These are phyloP conservation scores for Colletotrichum cereale DNA, from an alignment of 2,329 filamentous ascomycete genomes.

Conservation along the genomic window DNA sequence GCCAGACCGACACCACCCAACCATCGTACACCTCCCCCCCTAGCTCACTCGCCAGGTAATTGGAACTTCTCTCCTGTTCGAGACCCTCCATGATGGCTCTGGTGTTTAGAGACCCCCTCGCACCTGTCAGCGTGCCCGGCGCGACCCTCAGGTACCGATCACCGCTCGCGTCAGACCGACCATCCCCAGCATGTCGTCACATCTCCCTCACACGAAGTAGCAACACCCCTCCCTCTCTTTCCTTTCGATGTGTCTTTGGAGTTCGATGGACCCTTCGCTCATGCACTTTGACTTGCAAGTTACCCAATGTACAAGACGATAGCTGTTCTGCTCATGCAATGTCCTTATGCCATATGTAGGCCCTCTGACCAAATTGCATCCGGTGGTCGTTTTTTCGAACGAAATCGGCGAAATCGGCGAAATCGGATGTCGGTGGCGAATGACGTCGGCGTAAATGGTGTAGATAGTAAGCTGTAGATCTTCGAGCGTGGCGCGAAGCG, in stretches of 20 bases:
- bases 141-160: background rate
- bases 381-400: background rate
- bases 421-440: conserved; percentile 27
- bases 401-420: background rate
- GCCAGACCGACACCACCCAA: background rate
- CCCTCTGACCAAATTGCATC: background rate
- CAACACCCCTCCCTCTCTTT: background rate
- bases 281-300: background rate
- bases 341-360: background rate
- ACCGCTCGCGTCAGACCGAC: conserved; percentile 16
- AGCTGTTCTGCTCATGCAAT: background rate
- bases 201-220: background rate
- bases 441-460: conserved; percentile 31
- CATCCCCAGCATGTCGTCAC: conserved; percentile 20
- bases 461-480: conserved; percentile 9
- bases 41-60: background rate
- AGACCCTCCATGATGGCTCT: background rate
- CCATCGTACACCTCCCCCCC: background rate
- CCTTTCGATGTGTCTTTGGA: background rate
- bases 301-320: background rate
- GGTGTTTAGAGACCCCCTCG: background rate
- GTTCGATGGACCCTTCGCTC: background rate
- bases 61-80: background rate
- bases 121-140: background rate
- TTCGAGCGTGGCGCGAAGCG: conserved; percentile 15